phyloP scores from a whole-genome alignment of 441 rosid species.

The Populus hybrid region DNA sequence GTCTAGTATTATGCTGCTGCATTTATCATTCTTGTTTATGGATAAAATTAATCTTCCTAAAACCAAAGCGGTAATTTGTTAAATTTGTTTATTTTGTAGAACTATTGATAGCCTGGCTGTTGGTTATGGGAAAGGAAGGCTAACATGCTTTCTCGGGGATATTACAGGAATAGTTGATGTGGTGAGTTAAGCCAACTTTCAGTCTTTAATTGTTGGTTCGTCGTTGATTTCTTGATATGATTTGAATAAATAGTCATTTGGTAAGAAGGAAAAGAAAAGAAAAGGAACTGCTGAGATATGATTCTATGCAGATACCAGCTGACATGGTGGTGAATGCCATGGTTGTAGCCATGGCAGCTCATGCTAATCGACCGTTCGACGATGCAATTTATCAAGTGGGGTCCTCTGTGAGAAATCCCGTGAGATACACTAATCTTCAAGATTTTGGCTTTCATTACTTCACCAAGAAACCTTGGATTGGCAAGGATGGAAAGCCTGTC shows the following conservation, averaged over 20 bases:
- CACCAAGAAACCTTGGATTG: conserved; percentile 65
- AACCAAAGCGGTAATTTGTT: neutral
- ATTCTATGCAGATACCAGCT: conserved; percentile 58
- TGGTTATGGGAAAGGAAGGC: conserved; percentile 74
- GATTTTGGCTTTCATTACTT: conserved; percentile 52
- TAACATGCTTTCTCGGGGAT: conserved; percentile 75
- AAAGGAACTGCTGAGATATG: neutral
- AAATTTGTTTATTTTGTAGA: conserved; percentile 35
- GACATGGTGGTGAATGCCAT: conserved; percentile 93
- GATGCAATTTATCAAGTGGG: conserved; percentile 66
- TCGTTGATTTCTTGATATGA: neutral
- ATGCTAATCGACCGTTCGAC: conserved; percentile 30
- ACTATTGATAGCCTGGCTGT: conserved; percentile 82
- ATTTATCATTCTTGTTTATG: neutral
- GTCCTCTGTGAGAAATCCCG: conserved; percentile 59
- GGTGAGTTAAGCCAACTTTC: conserved; percentile 36
- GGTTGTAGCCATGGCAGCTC: conserved; percentile 56
- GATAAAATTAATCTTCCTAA: neutral
- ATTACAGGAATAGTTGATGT: conserved; percentile 50
- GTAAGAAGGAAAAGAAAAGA: neutral
- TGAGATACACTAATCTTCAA: conserved; percentile 46
- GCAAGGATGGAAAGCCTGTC: conserved; percentile 75
- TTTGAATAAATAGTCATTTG: neutral
- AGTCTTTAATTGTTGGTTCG: neutral
- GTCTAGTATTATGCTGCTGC: neutral